These are phyloP conservation scores for Cercospora zeina DNA, from an alignment of 2,329 filamentous ascomycete species.

Conservation along the genomic window DNA sequence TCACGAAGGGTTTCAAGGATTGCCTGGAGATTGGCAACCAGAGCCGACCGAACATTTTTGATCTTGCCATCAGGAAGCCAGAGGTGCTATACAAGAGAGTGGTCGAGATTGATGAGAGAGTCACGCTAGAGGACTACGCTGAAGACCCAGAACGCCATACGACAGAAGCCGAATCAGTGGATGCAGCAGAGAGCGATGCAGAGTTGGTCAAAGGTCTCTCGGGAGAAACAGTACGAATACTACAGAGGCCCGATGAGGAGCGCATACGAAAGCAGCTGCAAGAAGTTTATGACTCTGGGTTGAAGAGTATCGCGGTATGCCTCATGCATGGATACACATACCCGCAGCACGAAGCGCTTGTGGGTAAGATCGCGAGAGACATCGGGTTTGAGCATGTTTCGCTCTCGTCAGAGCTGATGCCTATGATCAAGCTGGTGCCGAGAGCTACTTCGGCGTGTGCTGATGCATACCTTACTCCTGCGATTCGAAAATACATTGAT, in stretches of 20 bases:
- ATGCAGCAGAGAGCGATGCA: constrained; percentile 48
- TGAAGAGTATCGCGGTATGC: constrained; percentile 82
- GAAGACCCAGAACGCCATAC: constrained; percentile 72
- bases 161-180: constrained; percentile 57
- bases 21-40: constrained; percentile 89
- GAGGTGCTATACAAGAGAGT: constrained; percentile 83
- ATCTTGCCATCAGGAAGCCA: constrained; percentile 81
- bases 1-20: constrained; percentile 85
- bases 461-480: constrained; percentile 77
- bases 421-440: constrained; percentile 81
- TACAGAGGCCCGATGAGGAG: constrained; percentile 61
- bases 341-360: constrained; percentile 76
- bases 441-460: constrained; percentile 75
- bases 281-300: constrained; percentile 66
- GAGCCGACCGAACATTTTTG: constrained; percentile 84
- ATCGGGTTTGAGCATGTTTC: constrained; percentile 84
- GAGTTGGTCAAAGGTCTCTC: constrained; percentile 70
- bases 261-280: constrained; percentile 63
- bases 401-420: constrained; percentile 77
- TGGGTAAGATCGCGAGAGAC: constrained; percentile 73
- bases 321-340: constrained; percentile 93
- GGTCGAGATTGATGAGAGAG: constrained; percentile 85
- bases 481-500: constrained; percentile 73
- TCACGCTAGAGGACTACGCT: constrained; percentile 88
- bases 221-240: constrained; percentile 71